Conservation (phyloP, 768 basidiomycete species). For the Pleurotus giganteus region DNA sequence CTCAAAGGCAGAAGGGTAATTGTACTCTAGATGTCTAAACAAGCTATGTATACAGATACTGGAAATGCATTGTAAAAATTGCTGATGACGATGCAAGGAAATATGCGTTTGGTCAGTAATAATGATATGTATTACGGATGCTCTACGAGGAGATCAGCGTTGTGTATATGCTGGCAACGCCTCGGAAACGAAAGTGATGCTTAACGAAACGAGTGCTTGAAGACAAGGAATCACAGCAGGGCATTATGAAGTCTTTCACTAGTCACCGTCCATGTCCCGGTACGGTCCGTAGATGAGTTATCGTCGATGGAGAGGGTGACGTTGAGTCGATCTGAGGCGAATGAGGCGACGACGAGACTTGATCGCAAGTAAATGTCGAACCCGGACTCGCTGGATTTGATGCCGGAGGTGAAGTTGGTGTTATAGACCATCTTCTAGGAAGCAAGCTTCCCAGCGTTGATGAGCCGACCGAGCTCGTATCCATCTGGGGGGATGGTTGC, state of each 20-base stretch:
- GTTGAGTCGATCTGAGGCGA: neutral
- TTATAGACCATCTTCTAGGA: constrained; percentile 2
- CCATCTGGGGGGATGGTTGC: neutral
- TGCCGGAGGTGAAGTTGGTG: neutral
- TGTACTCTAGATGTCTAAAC: too few species aligned
- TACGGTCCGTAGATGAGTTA: too few species aligned
- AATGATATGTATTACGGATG: neutral
- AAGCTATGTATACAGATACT: too few species aligned
- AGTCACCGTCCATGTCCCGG: too few species aligned
- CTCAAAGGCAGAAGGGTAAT: too few species aligned
- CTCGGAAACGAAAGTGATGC: neutral
- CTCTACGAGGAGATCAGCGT: neutral
- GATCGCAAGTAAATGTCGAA: neutral
- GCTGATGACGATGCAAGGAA: too few species aligned
- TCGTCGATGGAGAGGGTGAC: neutral
- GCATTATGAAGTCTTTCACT: too few species aligned
- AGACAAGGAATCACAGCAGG: too few species aligned
- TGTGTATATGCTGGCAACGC: neutral
- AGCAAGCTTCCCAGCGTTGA: constrained; percentile 1
- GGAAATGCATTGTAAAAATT: too few species aligned
- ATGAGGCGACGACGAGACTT: neutral
- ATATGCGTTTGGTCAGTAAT: too few species aligned
- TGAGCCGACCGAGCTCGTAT: neutral
- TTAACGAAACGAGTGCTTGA: neutral
- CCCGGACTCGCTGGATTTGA: neutral